Percentiles rank a stretch among this genome's conserved stretches.
Evolutionary conservation across 306 rosid species (phyloP).

Genomic region (Urtica urens): DNA sequence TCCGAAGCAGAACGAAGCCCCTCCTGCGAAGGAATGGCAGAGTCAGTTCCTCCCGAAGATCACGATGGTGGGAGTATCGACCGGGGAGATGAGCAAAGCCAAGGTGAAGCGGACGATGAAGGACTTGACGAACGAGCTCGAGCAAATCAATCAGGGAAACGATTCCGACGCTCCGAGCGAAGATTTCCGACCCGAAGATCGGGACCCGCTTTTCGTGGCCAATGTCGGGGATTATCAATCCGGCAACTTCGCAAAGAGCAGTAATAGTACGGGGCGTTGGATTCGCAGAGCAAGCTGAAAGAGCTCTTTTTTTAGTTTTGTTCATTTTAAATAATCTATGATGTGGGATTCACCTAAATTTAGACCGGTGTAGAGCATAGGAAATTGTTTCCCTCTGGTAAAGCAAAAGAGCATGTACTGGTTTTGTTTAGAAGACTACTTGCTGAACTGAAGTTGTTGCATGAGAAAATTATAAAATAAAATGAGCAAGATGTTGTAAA

Average conservation of each 20-base stretch:
- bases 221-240: constrained; percentile 88
- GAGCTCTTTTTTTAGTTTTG: too few species aligned
- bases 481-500: too few species aligned
- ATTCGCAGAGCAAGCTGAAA: constrained; percentile 45
- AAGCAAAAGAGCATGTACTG: too few species aligned
- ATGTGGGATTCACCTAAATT: too few species aligned
- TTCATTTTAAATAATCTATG: too few species aligned
- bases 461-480: too few species aligned
- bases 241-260: constrained; percentile 47
- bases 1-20: constrained; percentile 28
- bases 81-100: constrained; percentile 64
- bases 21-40: constrained; percentile 24
- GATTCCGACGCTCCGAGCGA: constrained; percentile 11
- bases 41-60: constrained; percentile 71
- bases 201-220: constrained; percentile 93
- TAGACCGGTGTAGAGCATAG: too few species aligned
- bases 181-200: constrained; percentile 42
- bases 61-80: constrained; percentile 91
- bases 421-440: too few species aligned
- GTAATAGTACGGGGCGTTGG: constrained; percentile 56
- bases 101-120: constrained; percentile 80
- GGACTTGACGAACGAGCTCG: constrained; percentile 70
- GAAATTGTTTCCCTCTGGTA: too few species aligned
- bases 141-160: constrained; percentile 52
- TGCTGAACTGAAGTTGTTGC: too few species aligned